Percentiles rank a stretch among this genome's conserved stretches.
Conservation (phyloP, 495 filamentous ascomycete genomes). For the Lophiotrema nucula region DNA sequence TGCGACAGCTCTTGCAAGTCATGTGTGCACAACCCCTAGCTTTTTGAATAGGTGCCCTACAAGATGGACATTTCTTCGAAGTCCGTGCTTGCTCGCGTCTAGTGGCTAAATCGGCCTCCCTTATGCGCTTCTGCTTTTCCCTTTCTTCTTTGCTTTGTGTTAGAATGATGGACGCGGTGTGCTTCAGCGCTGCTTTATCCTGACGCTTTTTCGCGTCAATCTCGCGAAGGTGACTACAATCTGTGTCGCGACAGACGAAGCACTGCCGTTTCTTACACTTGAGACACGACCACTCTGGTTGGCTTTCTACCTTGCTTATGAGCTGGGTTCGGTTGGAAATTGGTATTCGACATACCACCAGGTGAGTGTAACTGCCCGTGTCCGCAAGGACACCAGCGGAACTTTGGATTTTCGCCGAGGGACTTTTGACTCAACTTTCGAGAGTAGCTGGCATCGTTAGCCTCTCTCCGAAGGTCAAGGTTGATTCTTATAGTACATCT, state of each 20-base stretch:
- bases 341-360: constrained; percentile 1
- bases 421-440: background rate
- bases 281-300: constrained; percentile 2
- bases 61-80: constrained; percentile 2
- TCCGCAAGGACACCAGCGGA: constrained; percentile 1
- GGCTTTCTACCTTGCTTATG: background rate
- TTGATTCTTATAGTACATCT: background rate
- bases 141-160: constrained; percentile 1
- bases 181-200: background rate
- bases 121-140: background rate
- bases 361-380: background rate
- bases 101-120: background rate
- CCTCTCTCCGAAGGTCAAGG: background rate
- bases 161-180: background rate
- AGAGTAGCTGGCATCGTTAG: background rate
- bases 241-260: background rate
- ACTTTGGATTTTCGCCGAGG: background rate
- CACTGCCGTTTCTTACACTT: constrained; percentile 1
- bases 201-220: background rate
- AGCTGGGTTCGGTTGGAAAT: background rate
- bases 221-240: background rate
- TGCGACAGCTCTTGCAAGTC: constrained; percentile 1
- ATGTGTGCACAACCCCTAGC: constrained; percentile 3
- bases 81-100: background rate
- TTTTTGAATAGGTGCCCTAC: background rate